Evolutionary conservation across 768 basidiomycete genomes (phyloP).

Genomic region (Agrocybe pediades): DNA sequence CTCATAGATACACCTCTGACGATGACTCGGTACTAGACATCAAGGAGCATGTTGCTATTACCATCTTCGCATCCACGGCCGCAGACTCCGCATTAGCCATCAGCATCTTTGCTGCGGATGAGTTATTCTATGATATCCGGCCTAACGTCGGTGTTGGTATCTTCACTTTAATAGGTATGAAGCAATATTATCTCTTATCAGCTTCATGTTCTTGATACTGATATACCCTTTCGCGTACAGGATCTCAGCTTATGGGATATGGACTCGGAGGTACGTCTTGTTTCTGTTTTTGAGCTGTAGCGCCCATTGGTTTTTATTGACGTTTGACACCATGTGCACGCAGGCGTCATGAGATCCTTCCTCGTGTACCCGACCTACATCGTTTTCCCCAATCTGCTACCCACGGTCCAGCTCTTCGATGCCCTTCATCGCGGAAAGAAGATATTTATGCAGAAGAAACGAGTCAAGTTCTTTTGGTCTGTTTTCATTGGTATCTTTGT

Average conservation of each 20-base stretch:
- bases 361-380: conserved; percentile 54
- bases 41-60: conserved; percentile 64
- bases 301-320: no score
- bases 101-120: conserved; percentile 59
- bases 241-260: conserved; percentile 43
- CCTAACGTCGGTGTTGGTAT: conserved; percentile 45
- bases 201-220: not conserved
- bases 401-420: conserved; percentile 40
- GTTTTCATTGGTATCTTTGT: conserved; percentile 54
- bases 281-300: no score
- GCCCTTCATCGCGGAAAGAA: conserved; percentile 48
- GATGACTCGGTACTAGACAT: conserved; percentile 31
- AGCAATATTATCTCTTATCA: not conserved
- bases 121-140: conserved; percentile 44
- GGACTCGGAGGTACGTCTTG: conserved; percentile 35
- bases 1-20: not conserved
- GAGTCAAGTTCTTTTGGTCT: conserved; percentile 59
- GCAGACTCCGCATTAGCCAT: conserved; percentile 59
- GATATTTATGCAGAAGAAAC: conserved; percentile 47
- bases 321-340: no score
- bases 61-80: conserved; percentile 64
- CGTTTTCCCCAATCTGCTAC: conserved; percentile 43
- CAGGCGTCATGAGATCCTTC: conserved; percentile 47
- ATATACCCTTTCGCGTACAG: conserved; percentile 11
- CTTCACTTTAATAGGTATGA: conserved; percentile 39